These are phyloP conservation scores for Phytophthora aleatoria DNA, from an alignment of 352 stramenopile genomes.

Conservation along the genomic window DNA sequence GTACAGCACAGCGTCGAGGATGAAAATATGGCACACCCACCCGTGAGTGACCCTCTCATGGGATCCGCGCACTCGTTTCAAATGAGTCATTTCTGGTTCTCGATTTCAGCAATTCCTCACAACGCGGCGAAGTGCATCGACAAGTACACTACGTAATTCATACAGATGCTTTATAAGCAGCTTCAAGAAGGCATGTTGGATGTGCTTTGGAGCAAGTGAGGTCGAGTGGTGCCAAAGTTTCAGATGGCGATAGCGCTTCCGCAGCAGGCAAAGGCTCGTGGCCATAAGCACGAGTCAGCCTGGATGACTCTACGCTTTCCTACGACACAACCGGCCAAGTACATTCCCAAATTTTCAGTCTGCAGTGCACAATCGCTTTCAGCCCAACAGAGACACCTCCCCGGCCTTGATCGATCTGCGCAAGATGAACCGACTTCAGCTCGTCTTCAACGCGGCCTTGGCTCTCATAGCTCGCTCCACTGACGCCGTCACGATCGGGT, in stretches of 20 bases:
- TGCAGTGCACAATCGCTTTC: not conserved
- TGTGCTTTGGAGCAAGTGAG: constrained; percentile 4
- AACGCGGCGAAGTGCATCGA: too few relatives aligned
- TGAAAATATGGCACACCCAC: too few relatives aligned
- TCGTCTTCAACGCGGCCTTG: constrained; percentile 1
- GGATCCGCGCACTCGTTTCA: too few relatives aligned
- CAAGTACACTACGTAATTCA: too few relatives aligned
- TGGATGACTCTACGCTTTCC: constrained; percentile 11
- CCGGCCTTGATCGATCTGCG: not conserved
- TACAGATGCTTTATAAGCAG: not conserved
- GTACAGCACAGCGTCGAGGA: too few relatives aligned
- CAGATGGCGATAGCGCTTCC: constrained; percentile 8
- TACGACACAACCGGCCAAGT: not conserved
- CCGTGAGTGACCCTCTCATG: too few relatives aligned
- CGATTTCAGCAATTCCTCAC: too few relatives aligned
- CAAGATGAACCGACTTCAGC: constrained; percentile 10
- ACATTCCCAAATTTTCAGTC: constrained; percentile 5
- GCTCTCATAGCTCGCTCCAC: constrained; percentile 2
- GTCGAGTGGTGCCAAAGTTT: constrained; percentile 1
- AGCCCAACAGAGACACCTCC: not conserved
- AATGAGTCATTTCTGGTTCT: too few relatives aligned
- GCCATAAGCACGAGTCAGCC: not conserved
- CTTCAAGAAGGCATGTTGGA: not conserved
- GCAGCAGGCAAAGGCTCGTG: not conserved
- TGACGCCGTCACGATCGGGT: constrained; percentile 9